Evolutionary conservation across 192 early-diverging fungal genomes (phyloP), one percentile per base, ranked within the genome.

Genomic region (Helicostylum pulchrum): DNA sequence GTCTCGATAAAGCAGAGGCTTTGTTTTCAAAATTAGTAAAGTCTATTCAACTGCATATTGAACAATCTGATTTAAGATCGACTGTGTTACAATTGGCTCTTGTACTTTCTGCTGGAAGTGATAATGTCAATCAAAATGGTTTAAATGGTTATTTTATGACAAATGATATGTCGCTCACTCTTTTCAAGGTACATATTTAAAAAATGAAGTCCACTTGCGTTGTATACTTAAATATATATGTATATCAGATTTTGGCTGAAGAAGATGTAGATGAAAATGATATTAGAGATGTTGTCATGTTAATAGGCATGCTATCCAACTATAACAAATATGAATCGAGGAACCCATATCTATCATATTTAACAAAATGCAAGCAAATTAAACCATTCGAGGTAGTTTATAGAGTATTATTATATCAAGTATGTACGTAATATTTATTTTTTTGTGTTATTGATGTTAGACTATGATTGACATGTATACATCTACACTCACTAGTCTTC

Each of bases 81-180:
- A 26, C 19, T 12, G 54, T 47, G 15, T 66, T 64, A 20, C 47
- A 53, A 32, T 49, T 68, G 26, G 56, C 54, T 3, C 31, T 82
- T 10, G 71, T 77, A 17, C 50, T 85, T 42, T 69, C 66, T 9
- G 71, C 74, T 30, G 83, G 83, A 44, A 82, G 82, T 57, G 74
- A 77, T 39, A 82, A 85, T 56, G 74, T 85, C 31, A 85, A 82
- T 62, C 79, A 85, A 61, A 85, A 82, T 61, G 82, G 72, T 51
- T 26, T 85, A 61, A 85, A 85, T 62, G 83, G 72, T 67, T 75
- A 82, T 56, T 80, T 85, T 30, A 85, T 85, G 74, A 68, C 80
- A 48, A 73, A 76, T 46, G 65, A 78, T 44, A 68, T 85, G 0
- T 78, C 76, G 32, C 21, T 63, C 14, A 67, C 83, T 3, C 20